Percentiles rank a stretch among this genome's conserved stretches.
Evolutionary conservation across 1,284 basidiomycete species (phyloP).

Genomic region (Neolentinus lepideus): DNA sequence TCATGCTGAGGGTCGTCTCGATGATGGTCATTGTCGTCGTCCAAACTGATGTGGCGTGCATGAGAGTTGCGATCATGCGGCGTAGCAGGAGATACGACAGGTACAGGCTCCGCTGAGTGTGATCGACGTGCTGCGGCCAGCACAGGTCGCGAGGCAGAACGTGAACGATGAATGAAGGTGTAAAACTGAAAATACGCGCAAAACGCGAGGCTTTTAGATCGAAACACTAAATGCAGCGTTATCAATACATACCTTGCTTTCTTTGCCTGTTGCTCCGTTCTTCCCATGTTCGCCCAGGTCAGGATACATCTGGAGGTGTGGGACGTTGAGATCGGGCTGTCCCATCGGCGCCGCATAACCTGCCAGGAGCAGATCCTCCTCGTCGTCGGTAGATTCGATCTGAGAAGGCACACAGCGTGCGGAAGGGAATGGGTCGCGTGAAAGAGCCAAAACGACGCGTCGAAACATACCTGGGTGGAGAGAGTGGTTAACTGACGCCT

Average conservation of each 20-base stretch:
- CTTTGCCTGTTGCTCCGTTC: background rate
- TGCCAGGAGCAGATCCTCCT: background rate
- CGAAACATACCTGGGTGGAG: constrained; percentile 1
- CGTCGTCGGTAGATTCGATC: background rate
- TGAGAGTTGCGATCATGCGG: background rate
- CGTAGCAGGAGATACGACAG: background rate
- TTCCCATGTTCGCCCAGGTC: background rate
- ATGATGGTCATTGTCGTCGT: background rate
- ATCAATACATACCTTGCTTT: background rate
- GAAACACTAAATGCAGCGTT: background rate
- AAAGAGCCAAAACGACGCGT: background rate
- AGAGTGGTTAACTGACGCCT: background rate
- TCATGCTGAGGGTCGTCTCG: background rate
- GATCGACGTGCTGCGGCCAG: background rate
- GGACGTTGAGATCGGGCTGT: background rate
- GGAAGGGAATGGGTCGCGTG: background rate
- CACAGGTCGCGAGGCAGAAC: constrained; percentile 1
- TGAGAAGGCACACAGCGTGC: background rate
- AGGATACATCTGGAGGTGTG: background rate
- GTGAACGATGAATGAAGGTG: constrained; percentile 2
- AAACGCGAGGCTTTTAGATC: background rate
- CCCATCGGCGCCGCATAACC: background rate
- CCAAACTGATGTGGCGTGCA: background rate
- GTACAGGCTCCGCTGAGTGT: background rate
- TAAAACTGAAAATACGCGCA: background rate